Conservation (phyloP, 2,329 filamentous ascomycete genomes). For the Blumeria hordei region DNA sequence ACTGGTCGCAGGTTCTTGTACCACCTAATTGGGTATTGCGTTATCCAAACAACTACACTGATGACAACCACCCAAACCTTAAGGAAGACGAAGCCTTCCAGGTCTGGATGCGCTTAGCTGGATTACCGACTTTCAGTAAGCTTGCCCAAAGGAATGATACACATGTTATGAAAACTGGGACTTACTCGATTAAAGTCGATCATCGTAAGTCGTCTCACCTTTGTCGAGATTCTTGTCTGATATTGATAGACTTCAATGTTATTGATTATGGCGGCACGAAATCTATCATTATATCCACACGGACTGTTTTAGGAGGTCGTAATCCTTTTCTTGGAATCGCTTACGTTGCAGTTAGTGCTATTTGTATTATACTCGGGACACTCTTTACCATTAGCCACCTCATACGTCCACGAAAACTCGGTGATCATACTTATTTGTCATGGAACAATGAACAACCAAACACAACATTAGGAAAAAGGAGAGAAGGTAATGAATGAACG, state of each 20-base stretch:
- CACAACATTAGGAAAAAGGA: constrained; percentile 28
- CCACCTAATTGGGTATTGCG: constrained; percentile 64
- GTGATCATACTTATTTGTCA: constrained; percentile 88
- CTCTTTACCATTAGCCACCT: constrained; percentile 80
- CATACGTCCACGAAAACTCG: constrained; percentile 87
- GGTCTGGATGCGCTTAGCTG: constrained; percentile 97
- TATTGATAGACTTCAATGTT: constrained; percentile 49
- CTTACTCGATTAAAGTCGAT: constrained; percentile 52
- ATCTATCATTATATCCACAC: constrained; percentile 67
- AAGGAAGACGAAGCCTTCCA: constrained; percentile 65
- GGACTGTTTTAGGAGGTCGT: constrained; percentile 79
- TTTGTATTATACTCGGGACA: constrained; percentile 72
- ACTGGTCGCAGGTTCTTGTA: constrained; percentile 39
- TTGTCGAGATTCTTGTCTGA: constrained; percentile 3
- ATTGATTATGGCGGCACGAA: constrained; percentile 64
- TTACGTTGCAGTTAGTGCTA: constrained; percentile 78
- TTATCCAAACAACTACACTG: constrained; percentile 47
- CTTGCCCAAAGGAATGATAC: constrained; percentile 64
- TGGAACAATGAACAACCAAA: constrained; percentile 60
- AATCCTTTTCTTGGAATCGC: constrained; percentile 94
- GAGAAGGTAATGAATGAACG: constrained; percentile 18
- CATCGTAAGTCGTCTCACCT: constrained; percentile 30
- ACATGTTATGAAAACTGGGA: constrained; percentile 39
- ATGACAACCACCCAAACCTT: constrained; percentile 39
- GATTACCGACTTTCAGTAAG: constrained; percentile 85